phyloP scores from a whole-genome alignment of 805 yeast species.

The Zygoascus flipseniorum region DNA sequence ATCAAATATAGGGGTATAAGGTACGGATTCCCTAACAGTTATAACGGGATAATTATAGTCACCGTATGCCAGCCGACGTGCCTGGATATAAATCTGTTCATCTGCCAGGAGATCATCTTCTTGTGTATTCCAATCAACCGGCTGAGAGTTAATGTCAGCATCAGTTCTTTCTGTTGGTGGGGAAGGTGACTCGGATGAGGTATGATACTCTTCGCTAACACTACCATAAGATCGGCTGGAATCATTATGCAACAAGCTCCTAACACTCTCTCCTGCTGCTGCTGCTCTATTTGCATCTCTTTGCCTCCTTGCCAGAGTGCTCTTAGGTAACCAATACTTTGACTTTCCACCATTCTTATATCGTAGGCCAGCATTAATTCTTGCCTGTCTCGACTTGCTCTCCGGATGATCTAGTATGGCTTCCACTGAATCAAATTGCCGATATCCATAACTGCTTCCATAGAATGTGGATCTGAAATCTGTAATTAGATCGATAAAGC shows the following conservation, averaged over 20 bases:
- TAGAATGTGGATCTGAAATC: slow-evolving; percentile 66
- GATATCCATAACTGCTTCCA: slow-evolving; percentile 70
- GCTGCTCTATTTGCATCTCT: neutral
- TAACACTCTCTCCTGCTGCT: neutral
- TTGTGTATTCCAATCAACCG: neutral
- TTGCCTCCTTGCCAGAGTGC: slow-evolving; percentile 1
- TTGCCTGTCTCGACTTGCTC: slow-evolving; percentile 52
- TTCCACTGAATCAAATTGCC: slow-evolving; percentile 75
- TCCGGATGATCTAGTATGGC: slow-evolving; percentile 55
- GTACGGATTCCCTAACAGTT: slow-evolving; percentile 24
- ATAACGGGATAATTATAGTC: slow-evolving; percentile 37
- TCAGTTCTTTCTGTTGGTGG: neutral
- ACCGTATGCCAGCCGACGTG: slow-evolving; percentile 28
- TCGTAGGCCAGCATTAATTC: slow-evolving; percentile 76
- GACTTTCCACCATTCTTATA: slow-evolving; percentile 69
- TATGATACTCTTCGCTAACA: too few species aligned
- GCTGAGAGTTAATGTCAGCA: neutral
- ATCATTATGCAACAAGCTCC: neutral
- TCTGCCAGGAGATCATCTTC: slow-evolving; percentile 14
- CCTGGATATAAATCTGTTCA: slow-evolving; percentile 27
- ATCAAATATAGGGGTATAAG: slow-evolving; percentile 15
- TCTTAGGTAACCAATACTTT: slow-evolving; percentile 67
- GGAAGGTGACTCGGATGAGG: neutral
- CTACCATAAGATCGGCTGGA: neutral
- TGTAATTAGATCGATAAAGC: slow-evolving; percentile 63